Percentiles rank a stretch among this genome's conserved stretches.
Evolutionary conservation across 176 grass and related monocot genomes (phyloP).

Genomic region (Aegilops umbellulata): DNA sequence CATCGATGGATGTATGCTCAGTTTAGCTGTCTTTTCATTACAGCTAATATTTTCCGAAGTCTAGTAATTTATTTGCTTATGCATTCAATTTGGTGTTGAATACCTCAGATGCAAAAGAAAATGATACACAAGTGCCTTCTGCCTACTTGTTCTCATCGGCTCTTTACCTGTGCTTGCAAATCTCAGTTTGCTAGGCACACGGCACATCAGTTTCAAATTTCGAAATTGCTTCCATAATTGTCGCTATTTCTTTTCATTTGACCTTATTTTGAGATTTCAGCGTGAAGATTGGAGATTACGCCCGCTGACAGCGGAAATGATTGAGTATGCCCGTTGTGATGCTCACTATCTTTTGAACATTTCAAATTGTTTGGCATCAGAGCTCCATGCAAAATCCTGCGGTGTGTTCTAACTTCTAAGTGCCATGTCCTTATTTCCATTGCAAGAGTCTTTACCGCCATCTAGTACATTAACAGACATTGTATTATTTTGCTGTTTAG

Average conservation of each 20-base stretch:
- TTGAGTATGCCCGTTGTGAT: slow-evolving; percentile 81
- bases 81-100: slow-evolving; percentile 25
- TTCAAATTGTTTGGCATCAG: slow-evolving; percentile 74
- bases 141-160: background rate
- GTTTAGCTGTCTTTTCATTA: background rate
- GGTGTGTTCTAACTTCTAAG: slow-evolving; percentile 50
- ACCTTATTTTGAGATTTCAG: slow-evolving; percentile 43
- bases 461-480: slow-evolving; percentile 1
- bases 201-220: background rate
- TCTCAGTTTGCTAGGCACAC: background rate
- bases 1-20: background rate
- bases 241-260: background rate
- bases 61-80: slow-evolving; percentile 1
- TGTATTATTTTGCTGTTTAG: background rate
- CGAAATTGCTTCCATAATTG: background rate
- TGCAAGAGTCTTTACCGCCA: background rate
- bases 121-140: slow-evolving; percentile 5
- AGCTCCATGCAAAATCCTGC: slow-evolving; percentile 56
- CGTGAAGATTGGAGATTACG: slow-evolving; percentile 98
- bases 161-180: background rate
- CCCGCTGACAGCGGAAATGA: slow-evolving; percentile 72
- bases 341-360: slow-evolving; percentile 90
- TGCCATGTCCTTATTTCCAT: background rate
- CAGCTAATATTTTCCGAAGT: background rate
- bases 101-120: slow-evolving; percentile 9